These are phyloP conservation scores for Macrophomina pseudophaseolina DNA, from an alignment of 2,329 filamentous ascomycete species.

Conservation along the genomic window DNA sequence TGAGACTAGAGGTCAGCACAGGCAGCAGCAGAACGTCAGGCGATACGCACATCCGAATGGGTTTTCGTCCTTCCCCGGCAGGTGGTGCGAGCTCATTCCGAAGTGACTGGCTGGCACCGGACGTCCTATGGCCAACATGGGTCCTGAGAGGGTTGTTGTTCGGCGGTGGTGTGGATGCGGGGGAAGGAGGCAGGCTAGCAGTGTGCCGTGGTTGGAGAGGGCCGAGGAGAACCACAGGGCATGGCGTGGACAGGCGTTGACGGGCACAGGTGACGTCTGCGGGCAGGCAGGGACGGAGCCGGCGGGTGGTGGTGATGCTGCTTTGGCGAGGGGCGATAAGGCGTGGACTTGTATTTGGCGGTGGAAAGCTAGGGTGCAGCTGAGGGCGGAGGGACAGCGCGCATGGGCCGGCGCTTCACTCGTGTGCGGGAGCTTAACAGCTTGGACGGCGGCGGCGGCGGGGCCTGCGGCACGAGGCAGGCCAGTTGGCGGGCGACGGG, in stretches of 20 bases:
- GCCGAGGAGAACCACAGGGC: not conserved
- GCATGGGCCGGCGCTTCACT: constrained; percentile 12
- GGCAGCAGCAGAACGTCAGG: not conserved
- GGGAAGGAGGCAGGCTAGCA: constrained; percentile 9
- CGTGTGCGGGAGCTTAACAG: not conserved
- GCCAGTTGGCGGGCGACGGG: not conserved
- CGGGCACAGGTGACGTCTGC: constrained; percentile 7
- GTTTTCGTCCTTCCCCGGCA: constrained; percentile 25
- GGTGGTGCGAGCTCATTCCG: constrained; percentile 27
- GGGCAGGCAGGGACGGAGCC: constrained; percentile 2
- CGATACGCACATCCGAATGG: constrained; percentile 24
- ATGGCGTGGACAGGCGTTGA: not conserved
- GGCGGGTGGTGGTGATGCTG: not conserved
- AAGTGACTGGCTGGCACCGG: constrained; percentile 24
- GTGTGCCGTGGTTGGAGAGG: constrained; percentile 15
- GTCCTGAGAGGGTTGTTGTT: not conserved
- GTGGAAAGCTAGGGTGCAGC: constrained; percentile 15
- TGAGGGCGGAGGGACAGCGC: constrained; percentile 6
- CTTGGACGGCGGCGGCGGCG: not conserved
- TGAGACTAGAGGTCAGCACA: not conserved
- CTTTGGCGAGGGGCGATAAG: not conserved
- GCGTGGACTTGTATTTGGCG: constrained; percentile 3
- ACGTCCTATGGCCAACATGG: constrained; percentile 25
- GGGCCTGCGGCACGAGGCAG: not conserved
- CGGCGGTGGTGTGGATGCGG: not conserved